Evolutionary conservation across 768 basidiomycete species (phyloP).

Genomic region (Rhodotorula kratochvilovae): DNA sequence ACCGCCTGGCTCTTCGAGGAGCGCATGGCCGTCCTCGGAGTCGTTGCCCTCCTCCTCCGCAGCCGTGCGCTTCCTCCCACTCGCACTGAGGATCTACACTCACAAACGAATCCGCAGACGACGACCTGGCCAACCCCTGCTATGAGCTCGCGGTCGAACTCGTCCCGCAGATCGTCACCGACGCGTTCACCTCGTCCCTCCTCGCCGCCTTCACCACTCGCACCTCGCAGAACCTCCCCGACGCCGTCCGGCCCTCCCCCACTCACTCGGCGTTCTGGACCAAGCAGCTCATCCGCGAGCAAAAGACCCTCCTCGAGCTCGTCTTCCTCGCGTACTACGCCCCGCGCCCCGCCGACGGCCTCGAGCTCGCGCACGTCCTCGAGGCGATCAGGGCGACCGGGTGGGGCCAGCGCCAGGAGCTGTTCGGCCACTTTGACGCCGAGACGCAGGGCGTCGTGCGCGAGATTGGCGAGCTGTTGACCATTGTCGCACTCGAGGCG

Average conservation of each 20-base stretch:
- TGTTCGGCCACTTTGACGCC: conserved; percentile 65
- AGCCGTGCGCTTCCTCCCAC: conserved; percentile 5
- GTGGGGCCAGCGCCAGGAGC: conserved; percentile 63
- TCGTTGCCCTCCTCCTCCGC: conserved; percentile 70
- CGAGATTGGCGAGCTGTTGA: conserved; percentile 56
- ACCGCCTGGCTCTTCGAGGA: conserved; percentile 76
- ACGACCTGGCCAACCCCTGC: conserved; percentile 57
- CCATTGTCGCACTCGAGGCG: conserved; percentile 56
- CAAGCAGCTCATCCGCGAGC: conserved; percentile 54
- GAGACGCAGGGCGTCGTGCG: conserved; percentile 58
- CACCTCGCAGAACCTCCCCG: conserved; percentile 52
- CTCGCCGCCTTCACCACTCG: conserved; percentile 58
- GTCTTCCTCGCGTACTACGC: conserved; percentile 87
- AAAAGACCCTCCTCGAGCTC: conserved; percentile 74
- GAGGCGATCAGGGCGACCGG: conserved; percentile 62
- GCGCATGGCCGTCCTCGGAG: conserved; percentile 63
- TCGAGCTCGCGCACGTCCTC: conserved; percentile 61
- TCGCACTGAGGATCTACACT: not conserved
- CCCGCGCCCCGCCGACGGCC: conserved; percentile 62
- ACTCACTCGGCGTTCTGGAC: conserved; percentile 51
- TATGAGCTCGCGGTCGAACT: conserved; percentile 57
- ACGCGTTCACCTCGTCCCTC: conserved; percentile 60
- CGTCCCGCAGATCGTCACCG: conserved; percentile 59
- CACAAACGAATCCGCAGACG: conserved; percentile 51
- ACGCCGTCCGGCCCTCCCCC: conserved; percentile 51